phyloP scores from a whole-genome alignment of 768 basidiomycete species.

The Russula ochroleuca region DNA sequence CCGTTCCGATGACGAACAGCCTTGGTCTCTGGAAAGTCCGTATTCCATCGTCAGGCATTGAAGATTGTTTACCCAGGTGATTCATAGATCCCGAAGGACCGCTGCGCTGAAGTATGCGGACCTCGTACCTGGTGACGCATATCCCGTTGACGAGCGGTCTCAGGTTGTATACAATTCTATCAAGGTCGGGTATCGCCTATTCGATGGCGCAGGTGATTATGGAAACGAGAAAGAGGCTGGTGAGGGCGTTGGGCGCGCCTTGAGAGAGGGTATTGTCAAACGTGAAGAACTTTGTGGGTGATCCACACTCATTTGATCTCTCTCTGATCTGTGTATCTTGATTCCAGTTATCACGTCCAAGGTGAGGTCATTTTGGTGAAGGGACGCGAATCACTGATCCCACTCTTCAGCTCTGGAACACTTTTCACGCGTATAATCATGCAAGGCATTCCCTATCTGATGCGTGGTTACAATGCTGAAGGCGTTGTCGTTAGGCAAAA shows the following conservation, averaged over 20 bases:
- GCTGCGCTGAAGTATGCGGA: slow-evolving; percentile 51
- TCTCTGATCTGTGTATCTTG: slow-evolving; percentile 7
- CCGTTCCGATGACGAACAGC: slow-evolving; percentile 35
- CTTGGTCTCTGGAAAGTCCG: slow-evolving; percentile 69
- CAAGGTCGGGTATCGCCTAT: slow-evolving; percentile 79
- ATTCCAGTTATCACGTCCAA: slow-evolving; percentile 76
- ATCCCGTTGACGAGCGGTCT: not conserved
- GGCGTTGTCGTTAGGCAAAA: slow-evolving; percentile 43
- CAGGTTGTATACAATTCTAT: slow-evolving; percentile 82
- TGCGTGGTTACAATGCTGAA: not conserved
- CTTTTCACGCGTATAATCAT: slow-evolving; percentile 76
- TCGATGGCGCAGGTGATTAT: slow-evolving; percentile 84
- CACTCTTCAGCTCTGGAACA: slow-evolving; percentile 70
- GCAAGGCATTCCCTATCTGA: slow-evolving; percentile 38
- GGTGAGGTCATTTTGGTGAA: slow-evolving; percentile 35
- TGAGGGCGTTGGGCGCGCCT: slow-evolving; percentile 70
- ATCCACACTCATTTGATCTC: not conserved
- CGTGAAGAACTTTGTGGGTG: slow-evolving; percentile 80
- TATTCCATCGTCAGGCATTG: not conserved
- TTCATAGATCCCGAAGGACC: slow-evolving; percentile 50
- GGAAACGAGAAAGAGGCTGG: slow-evolving; percentile 88
- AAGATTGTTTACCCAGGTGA: not conserved
- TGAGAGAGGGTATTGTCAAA: slow-evolving; percentile 77
- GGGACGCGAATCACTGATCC: not conserved
- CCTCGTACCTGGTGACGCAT: not conserved